phyloP scores from a whole-genome alignment of 1,139 yeast genomes.

The Taphrina wiesneri region DNA sequence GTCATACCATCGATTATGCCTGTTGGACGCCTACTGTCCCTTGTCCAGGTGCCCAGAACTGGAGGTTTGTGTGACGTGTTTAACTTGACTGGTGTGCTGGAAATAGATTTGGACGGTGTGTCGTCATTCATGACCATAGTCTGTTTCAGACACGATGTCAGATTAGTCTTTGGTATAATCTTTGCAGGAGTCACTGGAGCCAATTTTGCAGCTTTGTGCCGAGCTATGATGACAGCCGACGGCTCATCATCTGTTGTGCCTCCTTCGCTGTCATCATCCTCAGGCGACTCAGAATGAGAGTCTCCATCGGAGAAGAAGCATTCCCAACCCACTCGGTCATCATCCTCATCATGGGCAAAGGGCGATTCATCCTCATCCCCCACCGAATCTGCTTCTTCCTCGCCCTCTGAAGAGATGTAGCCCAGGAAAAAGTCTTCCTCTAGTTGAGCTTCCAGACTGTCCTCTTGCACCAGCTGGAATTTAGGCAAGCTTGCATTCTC shows the following conservation, averaged over 20 bases:
- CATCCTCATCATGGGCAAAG: slow-evolving; percentile 17
- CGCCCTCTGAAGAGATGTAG: slow-evolving; percentile 5
- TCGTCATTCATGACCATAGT: slow-evolving; percentile 14
- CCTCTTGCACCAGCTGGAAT: slow-evolving; percentile 6
- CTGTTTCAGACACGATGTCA: slow-evolving; percentile 31
- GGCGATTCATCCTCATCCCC: slow-evolving; percentile 20
- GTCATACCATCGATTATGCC: slow-evolving; percentile 33
- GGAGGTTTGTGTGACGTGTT: slow-evolving; percentile 33
- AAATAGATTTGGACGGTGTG: slow-evolving; percentile 18
- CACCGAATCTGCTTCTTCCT: background rate
- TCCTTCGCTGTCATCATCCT: slow-evolving; percentile 11
- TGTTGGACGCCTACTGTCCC: slow-evolving; percentile 31
- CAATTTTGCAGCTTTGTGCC: slow-evolving; percentile 14
- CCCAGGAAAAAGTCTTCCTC: slow-evolving; percentile 25
- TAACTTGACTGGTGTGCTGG: slow-evolving; percentile 13
- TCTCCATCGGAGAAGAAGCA: slow-evolving; percentile 26
- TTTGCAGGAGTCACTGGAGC: slow-evolving; percentile 25
- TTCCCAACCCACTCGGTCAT: slow-evolving; percentile 27
- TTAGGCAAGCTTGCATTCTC: slow-evolving; percentile 17
- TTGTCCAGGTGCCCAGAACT: slow-evolving; percentile 34
- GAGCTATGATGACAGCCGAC: slow-evolving; percentile 11
- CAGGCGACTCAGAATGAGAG: slow-evolving; percentile 12
- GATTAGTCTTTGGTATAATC: slow-evolving; percentile 8
- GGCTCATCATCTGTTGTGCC: slow-evolving; percentile 30
- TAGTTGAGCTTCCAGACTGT: slow-evolving; percentile 12